Evolutionary conservation across 768 basidiomycete genomes (phyloP).

Genomic region (Botryobasidium botryosum): DNA sequence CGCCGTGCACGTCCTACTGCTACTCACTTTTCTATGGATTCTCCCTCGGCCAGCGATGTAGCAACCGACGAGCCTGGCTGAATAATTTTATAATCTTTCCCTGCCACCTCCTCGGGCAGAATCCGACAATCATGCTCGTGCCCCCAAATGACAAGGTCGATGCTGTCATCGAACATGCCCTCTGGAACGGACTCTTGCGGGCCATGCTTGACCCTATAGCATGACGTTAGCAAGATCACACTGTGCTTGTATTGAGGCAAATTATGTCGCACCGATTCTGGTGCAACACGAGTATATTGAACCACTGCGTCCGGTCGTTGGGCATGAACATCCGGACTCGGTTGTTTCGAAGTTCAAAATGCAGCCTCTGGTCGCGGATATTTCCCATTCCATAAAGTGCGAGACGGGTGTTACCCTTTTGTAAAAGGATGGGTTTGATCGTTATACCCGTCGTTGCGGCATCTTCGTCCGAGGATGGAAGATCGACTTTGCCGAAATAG

Average conservation of each 20-base stretch:
- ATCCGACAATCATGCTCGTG: conserved; percentile 98
- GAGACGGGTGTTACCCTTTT: conserved; percentile 73
- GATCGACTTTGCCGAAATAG: conserved; percentile 94
- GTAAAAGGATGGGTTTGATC: conserved; percentile 76
- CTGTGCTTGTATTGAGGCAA: not conserved
- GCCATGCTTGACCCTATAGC: conserved; percentile 71
- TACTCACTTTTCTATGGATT: conserved; percentile 72
- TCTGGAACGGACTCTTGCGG: conserved; percentile 92
- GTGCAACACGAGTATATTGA: conserved; percentile 84
- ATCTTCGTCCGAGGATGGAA: conserved; percentile 49
- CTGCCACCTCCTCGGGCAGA: conserved; percentile 75
- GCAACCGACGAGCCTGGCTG: conserved; percentile 95
- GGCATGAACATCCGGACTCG: conserved; percentile 96
- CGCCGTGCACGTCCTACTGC: not conserved
- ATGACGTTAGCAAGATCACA: conserved; percentile 1
- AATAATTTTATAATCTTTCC: conserved; percentile 77
- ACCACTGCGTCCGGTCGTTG: conserved; percentile 78
- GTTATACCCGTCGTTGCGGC: conserved; percentile 45
- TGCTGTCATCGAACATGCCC: conserved; percentile 89
- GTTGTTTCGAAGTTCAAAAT: conserved; percentile 86
- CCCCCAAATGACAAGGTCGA: conserved; percentile 93
- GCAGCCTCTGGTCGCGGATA: conserved; percentile 91
- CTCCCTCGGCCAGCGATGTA: conserved; percentile 86
- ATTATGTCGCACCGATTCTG: conserved; percentile 69
- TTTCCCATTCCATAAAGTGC: conserved; percentile 94